Evolutionary conservation across 169 alveolate genomes (phyloP).

Genomic region (Plasmodium knowlesi): DNA sequence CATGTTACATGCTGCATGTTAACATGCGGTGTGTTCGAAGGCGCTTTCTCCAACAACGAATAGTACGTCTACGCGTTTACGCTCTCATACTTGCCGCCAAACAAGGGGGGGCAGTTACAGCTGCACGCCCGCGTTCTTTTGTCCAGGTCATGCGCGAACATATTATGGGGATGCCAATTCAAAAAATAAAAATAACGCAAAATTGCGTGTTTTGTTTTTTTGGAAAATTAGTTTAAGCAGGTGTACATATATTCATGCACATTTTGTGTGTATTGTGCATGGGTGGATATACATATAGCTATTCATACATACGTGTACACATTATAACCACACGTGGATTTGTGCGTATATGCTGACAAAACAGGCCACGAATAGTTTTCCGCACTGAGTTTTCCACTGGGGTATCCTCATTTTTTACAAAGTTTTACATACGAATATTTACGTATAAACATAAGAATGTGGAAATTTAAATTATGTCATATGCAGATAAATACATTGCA

Average conservation of each 20-base stretch:
- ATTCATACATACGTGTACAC: not conserved
- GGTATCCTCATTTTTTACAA: not conserved
- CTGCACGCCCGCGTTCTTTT: not conserved
- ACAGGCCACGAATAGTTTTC: not conserved
- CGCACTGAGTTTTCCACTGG: not conserved
- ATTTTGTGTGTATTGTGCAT: not conserved
- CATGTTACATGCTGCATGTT: not conserved
- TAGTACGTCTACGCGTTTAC: not conserved
- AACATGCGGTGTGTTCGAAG: not conserved
- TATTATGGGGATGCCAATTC: not conserved
- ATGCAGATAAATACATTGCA: not conserved
- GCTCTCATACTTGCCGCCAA: not conserved
- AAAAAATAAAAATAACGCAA: not conserved
- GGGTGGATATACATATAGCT: not conserved
- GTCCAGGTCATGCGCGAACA: not conserved
- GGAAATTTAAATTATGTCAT: conserved; percentile 8
- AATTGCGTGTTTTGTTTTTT: not conserved
- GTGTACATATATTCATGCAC: not conserved
- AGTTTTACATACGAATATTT: not conserved
- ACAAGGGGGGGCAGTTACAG: not conserved
- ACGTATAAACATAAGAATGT: not conserved
- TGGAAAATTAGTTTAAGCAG: not conserved
- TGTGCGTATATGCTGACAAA: not conserved
- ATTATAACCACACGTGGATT: not conserved
- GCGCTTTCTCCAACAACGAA: not conserved